Evolutionary conservation across 2,329 filamentous ascomycete genomes (phyloP), one percentile per base, ranked within the genome.

Genomic region (Podosphaera leucotricha): DNA sequence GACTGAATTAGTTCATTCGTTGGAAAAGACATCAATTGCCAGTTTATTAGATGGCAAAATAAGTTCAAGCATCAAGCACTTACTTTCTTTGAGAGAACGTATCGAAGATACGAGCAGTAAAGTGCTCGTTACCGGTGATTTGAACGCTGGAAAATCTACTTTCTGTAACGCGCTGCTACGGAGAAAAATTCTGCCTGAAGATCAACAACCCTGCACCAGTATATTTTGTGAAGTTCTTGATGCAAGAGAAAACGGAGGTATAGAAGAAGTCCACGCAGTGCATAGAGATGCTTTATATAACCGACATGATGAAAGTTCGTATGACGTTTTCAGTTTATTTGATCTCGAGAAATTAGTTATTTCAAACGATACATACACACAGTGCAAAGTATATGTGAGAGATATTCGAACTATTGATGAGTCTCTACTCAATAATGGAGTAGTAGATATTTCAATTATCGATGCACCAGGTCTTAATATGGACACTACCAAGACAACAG

Each of bases 21-120:
- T 98, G 42, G 87, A 95, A 54, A 95, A 94, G 62, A 70, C 69
- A 13, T 93, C 87, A 1, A 80, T 98, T 48, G 90, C 90, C 0
- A 79, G 86, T 1, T 65, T 98, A 2, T 65, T 98, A 35, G 87
- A 95, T 59, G 86, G 85, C 21, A 93, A 93, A 62, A 93, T 98
- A 54, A 80, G 78, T 54, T 83, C 90, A 48, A 94, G 85, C 59
- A 80, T 95, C 57, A 84, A 85, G 54, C 90, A 98, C 61, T 70
- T 98, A 1, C 69, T 83, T 45, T 76, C 82, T 0, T 67, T 98
- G 28, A 77, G 85, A 47, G 90, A 95, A 52, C 77, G 90, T 44
- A 98, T 98, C 49, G 90, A 95, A 59, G 90, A 98, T 60, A 95
- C 84, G 0, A 83, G 87, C 3, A 95, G 87, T 62, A 98, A 98